Conservation (phyloP, 106 monocot species). For the Hemerocallis citrina region DNA sequence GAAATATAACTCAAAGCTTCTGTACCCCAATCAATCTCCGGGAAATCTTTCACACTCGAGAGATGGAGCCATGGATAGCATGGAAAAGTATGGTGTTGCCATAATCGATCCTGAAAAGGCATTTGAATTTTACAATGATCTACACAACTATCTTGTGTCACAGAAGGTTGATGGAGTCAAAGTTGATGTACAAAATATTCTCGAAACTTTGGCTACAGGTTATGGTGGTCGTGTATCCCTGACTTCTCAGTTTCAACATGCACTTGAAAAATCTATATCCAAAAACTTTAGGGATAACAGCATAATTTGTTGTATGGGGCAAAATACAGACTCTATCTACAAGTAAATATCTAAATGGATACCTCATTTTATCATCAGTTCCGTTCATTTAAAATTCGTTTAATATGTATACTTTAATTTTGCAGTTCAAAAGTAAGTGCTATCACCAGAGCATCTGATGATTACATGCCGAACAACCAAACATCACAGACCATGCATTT, state of each 20-base stretch:
- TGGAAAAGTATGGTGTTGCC: slow-evolving; percentile 37
- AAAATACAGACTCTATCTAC: slow-evolving; percentile 33
- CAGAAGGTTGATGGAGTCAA: slow-evolving; percentile 42
- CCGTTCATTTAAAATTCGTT: too few species aligned
- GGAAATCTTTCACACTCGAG: slow-evolving; percentile 33
- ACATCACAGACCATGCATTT: slow-evolving; percentile 38
- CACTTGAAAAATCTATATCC: slow-evolving; percentile 33
- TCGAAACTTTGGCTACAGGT: slow-evolving; percentile 27
- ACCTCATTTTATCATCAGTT: neutral
- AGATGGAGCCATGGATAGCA: slow-evolving; percentile 43
- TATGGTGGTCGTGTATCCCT: slow-evolving; percentile 32
- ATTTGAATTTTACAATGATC: slow-evolving; percentile 34
- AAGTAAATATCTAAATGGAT: slow-evolving; percentile 11
- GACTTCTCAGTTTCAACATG: slow-evolving; percentile 23
- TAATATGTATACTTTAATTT: neutral
- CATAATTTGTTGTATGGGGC: slow-evolving; percentile 44
- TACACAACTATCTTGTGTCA: slow-evolving; percentile 36
- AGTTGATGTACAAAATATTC: slow-evolving; percentile 48
- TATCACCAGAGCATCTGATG: slow-evolving; percentile 46
- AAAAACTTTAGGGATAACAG: slow-evolving; percentile 37
- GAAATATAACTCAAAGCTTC: slow-evolving; percentile 29
- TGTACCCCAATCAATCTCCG: slow-evolving; percentile 37
- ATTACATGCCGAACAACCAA: slow-evolving; percentile 27
- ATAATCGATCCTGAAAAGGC: slow-evolving; percentile 22
- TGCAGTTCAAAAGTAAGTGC: slow-evolving; percentile 39